Evolutionary conservation across 305 asterid species (phyloP).

Genomic region (Salvia sclarea): DNA sequence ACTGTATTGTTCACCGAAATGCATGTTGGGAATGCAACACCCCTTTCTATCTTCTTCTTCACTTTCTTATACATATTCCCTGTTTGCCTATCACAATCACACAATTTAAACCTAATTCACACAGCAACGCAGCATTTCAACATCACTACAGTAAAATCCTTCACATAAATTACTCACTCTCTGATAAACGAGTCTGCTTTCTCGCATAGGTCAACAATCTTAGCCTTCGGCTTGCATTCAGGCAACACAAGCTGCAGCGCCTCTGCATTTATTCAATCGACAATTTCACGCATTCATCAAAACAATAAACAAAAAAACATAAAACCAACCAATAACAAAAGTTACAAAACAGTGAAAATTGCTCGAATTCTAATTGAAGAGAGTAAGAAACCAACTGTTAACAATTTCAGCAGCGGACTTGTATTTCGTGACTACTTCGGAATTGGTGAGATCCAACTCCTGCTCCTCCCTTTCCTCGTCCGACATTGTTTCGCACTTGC

Average conservation of each 20-base stretch:
- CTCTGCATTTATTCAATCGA: constrained; percentile 48
- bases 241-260: constrained; percentile 68
- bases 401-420: constrained; percentile 71
- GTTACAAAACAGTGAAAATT: not conserved
- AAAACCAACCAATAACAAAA: not conserved
- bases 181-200: constrained; percentile 64
- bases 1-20: constrained; percentile 66
- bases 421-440: constrained; percentile 71
- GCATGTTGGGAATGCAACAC: constrained; percentile 83
- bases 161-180: constrained; percentile 46
- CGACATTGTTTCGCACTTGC: constrained; percentile 39
- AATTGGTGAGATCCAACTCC: constrained; percentile 52
- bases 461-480: constrained; percentile 78
- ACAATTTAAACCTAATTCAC: not conserved
- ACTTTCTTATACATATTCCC: constrained; percentile 79
- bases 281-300: constrained; percentile 18
- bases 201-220: constrained; percentile 77
- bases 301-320: not conserved
- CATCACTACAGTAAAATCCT: not conserved
- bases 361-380: not conserved
- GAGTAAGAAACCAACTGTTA: constrained; percentile 41
- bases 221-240: constrained; percentile 70
- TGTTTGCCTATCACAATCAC: constrained; percentile 46
- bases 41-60: constrained; percentile 77
- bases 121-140: not conserved